Base-by-base conservation (phyloP, 352 stramenopile species). In the Hyaloperonospora arabidopsidis region DNA sequence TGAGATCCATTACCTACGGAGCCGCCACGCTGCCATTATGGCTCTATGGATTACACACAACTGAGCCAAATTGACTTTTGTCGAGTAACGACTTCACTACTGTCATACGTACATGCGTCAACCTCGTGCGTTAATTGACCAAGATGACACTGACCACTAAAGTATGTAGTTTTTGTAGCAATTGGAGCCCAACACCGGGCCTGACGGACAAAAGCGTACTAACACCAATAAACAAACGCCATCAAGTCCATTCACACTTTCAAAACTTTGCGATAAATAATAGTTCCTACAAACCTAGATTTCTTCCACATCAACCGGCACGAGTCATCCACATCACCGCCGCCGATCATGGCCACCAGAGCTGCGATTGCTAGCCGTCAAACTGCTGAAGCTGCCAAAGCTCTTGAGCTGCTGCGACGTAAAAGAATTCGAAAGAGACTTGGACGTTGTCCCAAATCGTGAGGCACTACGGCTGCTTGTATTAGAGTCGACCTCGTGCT, bases 381-480 rank as follows among this genome's bases (percentile, higher is more conserved):
- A 72, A 61, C 64, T 85, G 69, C 77, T 85, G 32, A 84, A 67
- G 34, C 79, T 90, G 35, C 77, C 74, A 19, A 87, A 82, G 45
- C 79, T 85, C 47, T 74, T 74, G 41, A 84, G 61, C 46, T 70
- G 58, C 38, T 76, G 70, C 18, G 72, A 63, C 17, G 65, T 64
- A 23, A 70, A 68, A 13, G 64, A 70, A 56, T 61, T 76, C 17
- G 73, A 32, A 29, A 82, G 49, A 12, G 70, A 65, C 32, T 67
- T 73, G 12, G 59, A 52, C 0, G 67, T 74, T 36, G 70, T 59
- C 5, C 51, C 57, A 19, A 76, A 72, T n/a, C 56, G 52, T 2
- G 68, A 54, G n/a, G 49, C 52, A 51, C 66, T 76, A 38, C 68
- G 49, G 5, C 66, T 58, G 21, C 71, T 80, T 19, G 66, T 74